Evolutionary conservation across 1,284 basidiomycete genomes (phyloP).

Genomic region (Rhodotorula sp.): DNA sequence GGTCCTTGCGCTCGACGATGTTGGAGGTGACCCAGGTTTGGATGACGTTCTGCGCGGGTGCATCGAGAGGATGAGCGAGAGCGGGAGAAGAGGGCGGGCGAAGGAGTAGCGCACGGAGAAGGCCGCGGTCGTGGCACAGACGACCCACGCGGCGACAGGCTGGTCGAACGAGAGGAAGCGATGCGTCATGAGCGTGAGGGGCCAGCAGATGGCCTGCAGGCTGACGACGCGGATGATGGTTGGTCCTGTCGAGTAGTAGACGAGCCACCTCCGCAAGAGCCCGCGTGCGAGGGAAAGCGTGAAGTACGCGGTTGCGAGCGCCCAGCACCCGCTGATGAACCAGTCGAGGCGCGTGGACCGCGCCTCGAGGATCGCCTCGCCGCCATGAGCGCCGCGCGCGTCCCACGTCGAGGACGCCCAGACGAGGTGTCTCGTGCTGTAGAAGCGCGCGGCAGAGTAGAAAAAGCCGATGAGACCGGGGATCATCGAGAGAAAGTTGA

Average conservation of each 20-base stretch:
- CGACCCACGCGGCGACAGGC: constrained; percentile 41
- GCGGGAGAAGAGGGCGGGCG: not conserved
- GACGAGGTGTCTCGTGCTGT: constrained; percentile 17
- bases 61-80: not conserved
- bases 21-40: constrained; percentile 43
- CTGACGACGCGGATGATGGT: constrained; percentile 45
- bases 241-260: constrained; percentile 44
- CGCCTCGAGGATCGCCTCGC: constrained; percentile 19
- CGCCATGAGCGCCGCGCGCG: not conserved
- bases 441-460: constrained; percentile 40
- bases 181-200: constrained; percentile 43
- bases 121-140: constrained; percentile 44
- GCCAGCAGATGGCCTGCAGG: constrained; percentile 47
- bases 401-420: constrained; percentile 23
- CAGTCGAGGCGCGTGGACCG: constrained; percentile 44
- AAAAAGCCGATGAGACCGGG: constrained; percentile 40
- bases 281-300: constrained; percentile 44
- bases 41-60: constrained; percentile 34
- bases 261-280: constrained; percentile 44
- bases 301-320: constrained; percentile 45
- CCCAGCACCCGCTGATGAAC: constrained; percentile 45
- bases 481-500: constrained; percentile 39
- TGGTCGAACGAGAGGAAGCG: constrained; percentile 40
- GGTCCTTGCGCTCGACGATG: constrained; percentile 43
- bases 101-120: constrained; percentile 28